Evolutionary conservation across 2,329 filamentous ascomycete genomes (phyloP).

Genomic region (Ampelomyces quisqualis): DNA sequence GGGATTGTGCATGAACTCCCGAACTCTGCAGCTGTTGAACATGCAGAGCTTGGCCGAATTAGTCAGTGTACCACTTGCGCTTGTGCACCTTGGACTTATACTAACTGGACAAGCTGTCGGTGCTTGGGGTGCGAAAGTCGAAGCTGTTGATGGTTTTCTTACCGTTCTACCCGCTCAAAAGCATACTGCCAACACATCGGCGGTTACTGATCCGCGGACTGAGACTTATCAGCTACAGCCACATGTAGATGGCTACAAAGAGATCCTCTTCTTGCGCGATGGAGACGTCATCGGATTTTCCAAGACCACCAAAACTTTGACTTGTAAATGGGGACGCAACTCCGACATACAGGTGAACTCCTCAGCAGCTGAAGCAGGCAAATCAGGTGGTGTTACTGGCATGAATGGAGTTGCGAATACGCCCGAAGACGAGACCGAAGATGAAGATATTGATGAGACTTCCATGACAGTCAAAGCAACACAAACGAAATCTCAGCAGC

Average conservation of each 20-base stretch:
- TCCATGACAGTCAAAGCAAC: conserved; percentile 18
- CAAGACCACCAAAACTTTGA: conserved; percentile 9
- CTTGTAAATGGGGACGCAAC: conserved; percentile 12
- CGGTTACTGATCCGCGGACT: background rate
- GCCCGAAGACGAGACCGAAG: conserved; percentile 26
- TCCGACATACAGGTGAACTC: background rate
- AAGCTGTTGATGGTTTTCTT: conserved; percentile 23
- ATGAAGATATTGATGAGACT: conserved; percentile 27
- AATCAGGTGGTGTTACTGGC: conserved; percentile 33
- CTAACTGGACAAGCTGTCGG: conserved; percentile 19
- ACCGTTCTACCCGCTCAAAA: conserved; percentile 19
- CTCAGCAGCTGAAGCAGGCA: conserved; percentile 2
- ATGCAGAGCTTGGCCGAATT: conserved; percentile 20
- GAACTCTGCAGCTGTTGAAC: background rate
- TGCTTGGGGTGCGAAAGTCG: conserved; percentile 26
- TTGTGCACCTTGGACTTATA: conserved; percentile 1
- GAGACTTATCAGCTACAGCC: conserved; percentile 26
- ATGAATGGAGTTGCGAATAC: conserved; percentile 6
- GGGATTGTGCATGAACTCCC: conserved; percentile 3
- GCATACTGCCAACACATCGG: too few species aligned
- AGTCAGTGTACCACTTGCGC: conserved; percentile 12
- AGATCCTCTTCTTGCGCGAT: conserved; percentile 34
- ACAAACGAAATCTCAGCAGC: conserved; percentile 13
- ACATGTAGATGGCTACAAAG: conserved; percentile 10
- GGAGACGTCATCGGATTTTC: conserved; percentile 27